phyloP scores from a whole-genome alignment of 805 yeast species.

The Grigorovia jiainica region DNA sequence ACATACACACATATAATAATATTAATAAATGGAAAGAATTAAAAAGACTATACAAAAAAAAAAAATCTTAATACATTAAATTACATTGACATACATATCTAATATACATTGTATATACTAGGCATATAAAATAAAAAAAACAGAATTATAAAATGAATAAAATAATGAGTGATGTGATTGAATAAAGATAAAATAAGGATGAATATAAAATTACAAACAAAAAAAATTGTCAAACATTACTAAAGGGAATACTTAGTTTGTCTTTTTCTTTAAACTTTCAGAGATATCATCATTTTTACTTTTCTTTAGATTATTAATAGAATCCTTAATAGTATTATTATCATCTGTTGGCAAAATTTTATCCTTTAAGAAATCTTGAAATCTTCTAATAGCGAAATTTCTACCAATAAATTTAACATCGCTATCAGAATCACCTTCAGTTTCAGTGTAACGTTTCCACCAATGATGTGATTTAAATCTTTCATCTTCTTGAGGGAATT shows the following conservation, averaged over 20 bases:
- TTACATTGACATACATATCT: too few species aligned
- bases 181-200: too few species aligned
- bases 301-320: background rate
- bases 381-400: constrained; percentile 73
- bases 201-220: too few species aligned
- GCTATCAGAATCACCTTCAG: constrained; percentile 61
- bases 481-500: constrained; percentile 54
- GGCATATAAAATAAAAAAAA: too few species aligned
- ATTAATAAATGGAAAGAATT: too few species aligned
- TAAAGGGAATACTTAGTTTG: background rate
- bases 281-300: background rate
- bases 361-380: constrained; percentile 39
- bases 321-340: background rate
- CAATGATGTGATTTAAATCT: constrained; percentile 58
- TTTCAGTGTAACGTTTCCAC: constrained; percentile 60
- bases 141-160: too few species aligned
- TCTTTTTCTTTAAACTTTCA: background rate
- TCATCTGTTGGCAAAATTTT: constrained; percentile 7
- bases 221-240: too few species aligned
- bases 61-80: too few species aligned
- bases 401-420: constrained; percentile 64
- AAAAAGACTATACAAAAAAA: too few species aligned
- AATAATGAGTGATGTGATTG: too few species aligned
- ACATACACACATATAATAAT: background rate
- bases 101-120: too few species aligned